These are phyloP conservation scores for Liquidambar formosana DNA, from an alignment of 164 flowering plant genomes.

Conservation along the genomic window DNA sequence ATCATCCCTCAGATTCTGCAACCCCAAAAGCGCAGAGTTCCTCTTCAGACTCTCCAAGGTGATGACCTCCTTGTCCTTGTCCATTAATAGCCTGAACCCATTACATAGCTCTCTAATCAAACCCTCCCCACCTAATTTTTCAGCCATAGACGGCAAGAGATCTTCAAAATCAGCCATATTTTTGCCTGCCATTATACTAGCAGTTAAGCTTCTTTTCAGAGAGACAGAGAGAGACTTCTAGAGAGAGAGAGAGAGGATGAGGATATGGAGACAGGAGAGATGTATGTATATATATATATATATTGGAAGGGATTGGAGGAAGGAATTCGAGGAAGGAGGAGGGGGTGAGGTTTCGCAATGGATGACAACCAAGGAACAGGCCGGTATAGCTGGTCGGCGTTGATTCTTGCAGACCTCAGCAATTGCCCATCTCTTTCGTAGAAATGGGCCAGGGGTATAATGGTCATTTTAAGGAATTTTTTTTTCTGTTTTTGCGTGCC, in stretches of 20 bases:
- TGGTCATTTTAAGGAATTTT: conserved; percentile 3
- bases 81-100: conserved; percentile 56
- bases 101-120: conserved; percentile 56
- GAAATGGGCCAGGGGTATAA: conserved; percentile 14
- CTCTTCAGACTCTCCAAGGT: conserved; percentile 55
- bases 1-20: conserved; percentile 44
- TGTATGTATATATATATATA: not conserved
- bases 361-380: conserved; percentile 36
- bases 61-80: conserved; percentile 46
- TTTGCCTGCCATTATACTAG: conserved; percentile 15
- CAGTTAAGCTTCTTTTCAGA: not conserved
- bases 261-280: not conserved
- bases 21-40: conserved; percentile 40
- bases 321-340: no score
- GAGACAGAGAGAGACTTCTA: not conserved
- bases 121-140: conserved; percentile 53
- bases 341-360: conserved; percentile 4
- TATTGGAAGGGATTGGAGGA: not conserved
- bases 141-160: conserved; percentile 48
- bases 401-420: conserved; percentile 12
- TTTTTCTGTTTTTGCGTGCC: not conserved
- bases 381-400: conserved; percentile 11
- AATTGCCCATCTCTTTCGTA: conserved; percentile 20
- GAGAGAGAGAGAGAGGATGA: conserved; percentile 10
- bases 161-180: conserved; percentile 40